phyloP scores from a whole-genome alignment of 2,329 filamentous ascomycete genomes.

The Claviceps sp. region DNA sequence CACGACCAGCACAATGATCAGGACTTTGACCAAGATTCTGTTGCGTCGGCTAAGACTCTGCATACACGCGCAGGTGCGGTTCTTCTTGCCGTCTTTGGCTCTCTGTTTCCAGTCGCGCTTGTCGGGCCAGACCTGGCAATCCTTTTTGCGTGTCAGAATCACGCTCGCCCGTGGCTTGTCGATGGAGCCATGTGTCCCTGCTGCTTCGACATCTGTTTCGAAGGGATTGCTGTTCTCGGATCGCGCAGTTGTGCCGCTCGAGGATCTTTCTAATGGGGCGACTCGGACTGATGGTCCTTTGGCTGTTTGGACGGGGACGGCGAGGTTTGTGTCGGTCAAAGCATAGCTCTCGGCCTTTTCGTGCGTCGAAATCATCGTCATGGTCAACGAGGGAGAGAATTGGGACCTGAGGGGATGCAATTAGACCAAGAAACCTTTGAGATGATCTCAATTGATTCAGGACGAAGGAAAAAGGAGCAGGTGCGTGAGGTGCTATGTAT shows the following conservation, averaged over 20 bases:
- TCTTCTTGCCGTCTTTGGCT: slow-evolving; percentile 42
- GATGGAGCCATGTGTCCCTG: slow-evolving; percentile 26
- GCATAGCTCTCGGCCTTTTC: slow-evolving; percentile 11
- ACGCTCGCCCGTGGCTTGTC: slow-evolving; percentile 19
- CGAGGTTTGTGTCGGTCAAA: slow-evolving; percentile 11
- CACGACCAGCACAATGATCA: slow-evolving; percentile 37
- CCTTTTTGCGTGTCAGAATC: slow-evolving; percentile 22
- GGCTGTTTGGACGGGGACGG: slow-evolving; percentile 15
- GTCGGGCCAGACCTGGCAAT: slow-evolving; percentile 47
- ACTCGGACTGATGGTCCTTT: neutral
- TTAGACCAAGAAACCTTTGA: neutral
- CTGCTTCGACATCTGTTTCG: slow-evolving; percentile 44
- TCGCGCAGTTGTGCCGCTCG: slow-evolving; percentile 29
- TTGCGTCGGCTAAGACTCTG: slow-evolving; percentile 40
- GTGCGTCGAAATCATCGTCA: slow-evolving; percentile 13
- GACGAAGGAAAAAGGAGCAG: neutral
- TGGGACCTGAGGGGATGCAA: neutral
- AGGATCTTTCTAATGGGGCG: slow-evolving; percentile 9
- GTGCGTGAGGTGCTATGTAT: neutral
- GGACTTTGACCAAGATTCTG: slow-evolving; percentile 39
- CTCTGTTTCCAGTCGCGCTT: slow-evolving; percentile 47
- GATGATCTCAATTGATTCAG: neutral
- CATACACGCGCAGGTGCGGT: slow-evolving; percentile 38
- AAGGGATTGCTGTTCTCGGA: slow-evolving; percentile 36
- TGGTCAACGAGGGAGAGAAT: neutral